Evolutionary conservation across 495 filamentous ascomycete genomes (phyloP), one percentile per base, ranked within the genome.

Genomic region (Talaromyces liani): DNA sequence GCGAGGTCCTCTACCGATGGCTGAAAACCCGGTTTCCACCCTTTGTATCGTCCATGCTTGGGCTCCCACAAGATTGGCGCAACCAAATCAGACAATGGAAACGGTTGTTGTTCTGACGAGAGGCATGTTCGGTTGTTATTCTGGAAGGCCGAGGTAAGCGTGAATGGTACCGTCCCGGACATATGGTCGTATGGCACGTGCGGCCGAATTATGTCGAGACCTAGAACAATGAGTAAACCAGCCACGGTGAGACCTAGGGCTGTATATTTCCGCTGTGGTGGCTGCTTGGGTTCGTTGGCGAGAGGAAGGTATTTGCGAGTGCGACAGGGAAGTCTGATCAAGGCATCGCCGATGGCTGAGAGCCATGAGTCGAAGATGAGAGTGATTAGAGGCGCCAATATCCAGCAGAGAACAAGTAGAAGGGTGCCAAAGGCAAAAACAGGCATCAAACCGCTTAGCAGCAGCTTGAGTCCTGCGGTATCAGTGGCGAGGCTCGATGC

Each of bases 151-250:
- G 59, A 25, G 36, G 68, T 57, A 9, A 72, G 61, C 20, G 66
- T 67, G 24, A 72, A 70, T 3, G 70, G 70, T 22, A 72, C 39
- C 33, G 70, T 62, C 2, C 67, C 64, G 2, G 70, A 72, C 59
- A 72, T 69, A 36, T 72, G 70, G 31, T 58, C 67, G 24, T 67
- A 72, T 5, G 70, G 70, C 27, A 72, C 68, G 8, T 63, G 51
- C 0, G 70, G 68, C 18, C 70, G 68, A 62, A 61, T n/a, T 18
- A 72, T 45, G 47, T 63, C 27, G 20, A 61, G 16, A 29, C 14
- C 18, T n/a, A 47, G 7, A n/a, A 61, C 6, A n/a, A 47, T 45
- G 33, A 36, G 20, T n/a, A 49, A 64, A 2, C 66, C n/a, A 14
- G 24, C 64, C 8, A 65, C 18, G 20, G 62, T 64, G 5, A 57